Base-by-base conservation (phyloP, 345 rosid species). In the Orychophragmus violaceus region DNA sequence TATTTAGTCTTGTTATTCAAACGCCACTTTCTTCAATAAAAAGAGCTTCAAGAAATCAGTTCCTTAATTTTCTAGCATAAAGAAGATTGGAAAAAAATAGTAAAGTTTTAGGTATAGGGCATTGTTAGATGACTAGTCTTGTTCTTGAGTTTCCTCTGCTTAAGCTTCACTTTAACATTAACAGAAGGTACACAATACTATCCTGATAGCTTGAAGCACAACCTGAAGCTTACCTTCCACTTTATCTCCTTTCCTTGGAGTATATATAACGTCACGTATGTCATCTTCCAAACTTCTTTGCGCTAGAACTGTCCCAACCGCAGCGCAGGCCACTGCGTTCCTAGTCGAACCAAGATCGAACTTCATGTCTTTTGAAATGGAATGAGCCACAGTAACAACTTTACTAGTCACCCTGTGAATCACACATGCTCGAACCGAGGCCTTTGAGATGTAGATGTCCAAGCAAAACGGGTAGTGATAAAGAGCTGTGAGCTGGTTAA, bases 321-420 rank as follows among this genome's bases (percentile, higher is more conserved):
- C 78, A 73, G 79, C 77, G 55, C 96, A 94, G 50, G 95, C 84
- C 59, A 71, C 62, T 2, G 77, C 84, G 59, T 87, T 87, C 82
- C 84, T 87, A 8, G 91, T 88, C 2, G 96, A 94, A 58, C 74
- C 62, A 54, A 88, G 83, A 64, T 87, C 91, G 27, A 90, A 84
- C 71, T 90, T 94, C 84, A 94, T 68, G 82, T 90, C 96, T 78
- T 82, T 90, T 0, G 96, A 88, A 58, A 90, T 94, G 2, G 95
- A 94, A 83, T 94, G 95, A 23, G 91, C 96, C 64, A 87, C 89
- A 18, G 80, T 83, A 7, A 90, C 97, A 49, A 94, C 99, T 55
- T 85, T 94, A 75, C 97, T 87, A 8, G 91, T 88, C 14, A 80
- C 95, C 52, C 95, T 73, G 70, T 90, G 99, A 65, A 90, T 49